Conservation (phyloP, 1,139 yeast genomes). For the Yamadazyma friedrichii region DNA sequence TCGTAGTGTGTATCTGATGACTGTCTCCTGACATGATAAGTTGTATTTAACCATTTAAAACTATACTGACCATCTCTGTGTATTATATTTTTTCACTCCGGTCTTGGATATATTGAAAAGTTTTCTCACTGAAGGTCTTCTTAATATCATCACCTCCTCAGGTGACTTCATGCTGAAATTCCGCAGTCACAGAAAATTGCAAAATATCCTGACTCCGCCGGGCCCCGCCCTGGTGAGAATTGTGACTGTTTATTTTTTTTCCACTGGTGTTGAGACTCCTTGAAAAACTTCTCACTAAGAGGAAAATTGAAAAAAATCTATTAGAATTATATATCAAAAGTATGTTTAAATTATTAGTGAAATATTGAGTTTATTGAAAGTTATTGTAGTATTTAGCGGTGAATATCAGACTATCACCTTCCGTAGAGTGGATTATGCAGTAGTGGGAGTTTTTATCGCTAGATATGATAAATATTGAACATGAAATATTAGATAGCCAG, state of each 20-base stretch:
- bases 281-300: neutral
- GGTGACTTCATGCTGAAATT: neutral
- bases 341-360: conserved; percentile 4
- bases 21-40: too few species aligned
- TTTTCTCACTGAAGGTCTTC: neutral
- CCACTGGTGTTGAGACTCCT: too few species aligned
- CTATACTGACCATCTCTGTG: conserved; percentile 97
- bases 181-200: conserved; percentile 2
- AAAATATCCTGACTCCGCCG: neutral
- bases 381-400: too few species aligned
- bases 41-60: too few species aligned
- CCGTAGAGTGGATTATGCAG: too few species aligned
- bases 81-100: conserved; percentile 73
- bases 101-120: conserved; percentile 44
- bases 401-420: too few species aligned
- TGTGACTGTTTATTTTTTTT: neutral
- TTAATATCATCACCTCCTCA: too few species aligned
- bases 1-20: neutral
- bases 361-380: too few species aligned
- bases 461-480: too few species aligned
- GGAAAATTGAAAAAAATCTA: conserved; percentile 3
- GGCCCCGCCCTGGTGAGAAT: neutral
- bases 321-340: conserved; percentile 2
- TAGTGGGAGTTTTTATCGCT: too few species aligned
- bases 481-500: too few species aligned